These are phyloP conservation scores for Termitomyces sp. DNA, from an alignment of 768 basidiomycete species.

Conservation along the genomic window DNA sequence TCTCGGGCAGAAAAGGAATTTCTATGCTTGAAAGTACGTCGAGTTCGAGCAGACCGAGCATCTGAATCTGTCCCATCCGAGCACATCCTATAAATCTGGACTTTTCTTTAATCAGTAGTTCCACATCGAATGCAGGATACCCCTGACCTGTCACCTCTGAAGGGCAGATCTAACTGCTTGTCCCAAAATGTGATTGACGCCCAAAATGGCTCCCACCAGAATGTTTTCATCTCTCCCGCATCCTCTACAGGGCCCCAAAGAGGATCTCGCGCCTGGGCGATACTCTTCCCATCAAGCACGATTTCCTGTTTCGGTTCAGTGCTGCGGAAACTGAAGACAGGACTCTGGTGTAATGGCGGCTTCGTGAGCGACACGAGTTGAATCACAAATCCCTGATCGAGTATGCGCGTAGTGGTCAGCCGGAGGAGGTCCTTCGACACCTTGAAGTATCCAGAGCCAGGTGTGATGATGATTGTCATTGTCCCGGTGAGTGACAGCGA, in stretches of 20 bases:
- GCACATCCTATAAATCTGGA: constrained; percentile 85
- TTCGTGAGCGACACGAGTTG: constrained; percentile 89
- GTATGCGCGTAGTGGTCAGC: constrained; percentile 87
- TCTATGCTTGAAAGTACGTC: constrained; percentile 88
- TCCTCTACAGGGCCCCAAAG: constrained; percentile 66
- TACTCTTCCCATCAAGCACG: constrained; percentile 34
- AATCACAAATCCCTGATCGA: constrained; percentile 89
- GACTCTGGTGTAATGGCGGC: constrained; percentile 88
- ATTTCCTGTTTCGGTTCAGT: constrained; percentile 50
- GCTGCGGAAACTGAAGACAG: constrained; percentile 86
- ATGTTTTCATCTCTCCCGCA: constrained; percentile 45
- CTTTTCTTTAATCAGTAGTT: not conserved
- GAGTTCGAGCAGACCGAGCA: constrained; percentile 88
- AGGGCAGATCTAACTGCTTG: constrained; percentile 79
- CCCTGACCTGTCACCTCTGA: constrained; percentile 67
- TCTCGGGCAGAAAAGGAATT: constrained; percentile 68
- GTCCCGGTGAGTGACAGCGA: constrained; percentile 87
- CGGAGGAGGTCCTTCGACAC: constrained; percentile 88
- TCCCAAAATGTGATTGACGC: constrained; percentile 83
- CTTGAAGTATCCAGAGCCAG: constrained; percentile 90
- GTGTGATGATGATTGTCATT: constrained; percentile 81
- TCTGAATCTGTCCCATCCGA: constrained; percentile 97
- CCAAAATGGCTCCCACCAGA: constrained; percentile 94
- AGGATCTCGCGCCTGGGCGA: constrained; percentile 53
- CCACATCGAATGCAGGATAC: not conserved